A percentile compares a stretch with the other conserved stretches of the same genome.
phyloP scores from a whole-genome alignment of 306 rosid genomes.

The Cicer bijugum region DNA sequence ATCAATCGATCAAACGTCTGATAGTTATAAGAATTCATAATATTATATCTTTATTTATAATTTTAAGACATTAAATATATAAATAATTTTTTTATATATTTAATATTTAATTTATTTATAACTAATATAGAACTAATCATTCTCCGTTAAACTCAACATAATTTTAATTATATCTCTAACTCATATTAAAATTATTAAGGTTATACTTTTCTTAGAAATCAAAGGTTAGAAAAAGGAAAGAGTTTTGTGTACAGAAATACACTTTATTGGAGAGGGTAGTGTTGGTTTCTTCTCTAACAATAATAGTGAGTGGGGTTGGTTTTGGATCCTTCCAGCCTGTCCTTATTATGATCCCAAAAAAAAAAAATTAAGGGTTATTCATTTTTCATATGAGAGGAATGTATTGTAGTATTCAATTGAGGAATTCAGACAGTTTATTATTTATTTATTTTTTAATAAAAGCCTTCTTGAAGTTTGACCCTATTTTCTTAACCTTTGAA shows the following conservation, averaged over 20 bases:
- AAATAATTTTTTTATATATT: no score
- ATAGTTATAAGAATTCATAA: no score
- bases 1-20: no score
- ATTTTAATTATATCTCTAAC: no score
- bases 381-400: constrained; percentile 40
- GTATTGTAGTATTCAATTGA: neutral
- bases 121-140: no score
- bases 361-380: constrained; percentile 44
- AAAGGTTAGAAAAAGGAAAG: neutral
- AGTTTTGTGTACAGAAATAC: constrained; percentile 49
- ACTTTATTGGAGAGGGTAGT: constrained; percentile 57
- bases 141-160: no score
- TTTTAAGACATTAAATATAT: no score
- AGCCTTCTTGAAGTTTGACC: constrained; percentile 63
- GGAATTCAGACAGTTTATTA: constrained; percentile 40
- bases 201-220: no score
- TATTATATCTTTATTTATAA: no score
- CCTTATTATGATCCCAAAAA: constrained; percentile 59
- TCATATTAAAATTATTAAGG: no score
- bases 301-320: constrained; percentile 70
- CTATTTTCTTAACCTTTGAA: constrained; percentile 61
- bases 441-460: constrained; percentile 1
- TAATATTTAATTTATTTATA: no score
- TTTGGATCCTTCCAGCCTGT: constrained; percentile 92
- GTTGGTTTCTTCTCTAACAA: constrained; percentile 56